Conservation (phyloP, 495 filamentous ascomycete genomes). For the Platismatia glauca region DNA sequence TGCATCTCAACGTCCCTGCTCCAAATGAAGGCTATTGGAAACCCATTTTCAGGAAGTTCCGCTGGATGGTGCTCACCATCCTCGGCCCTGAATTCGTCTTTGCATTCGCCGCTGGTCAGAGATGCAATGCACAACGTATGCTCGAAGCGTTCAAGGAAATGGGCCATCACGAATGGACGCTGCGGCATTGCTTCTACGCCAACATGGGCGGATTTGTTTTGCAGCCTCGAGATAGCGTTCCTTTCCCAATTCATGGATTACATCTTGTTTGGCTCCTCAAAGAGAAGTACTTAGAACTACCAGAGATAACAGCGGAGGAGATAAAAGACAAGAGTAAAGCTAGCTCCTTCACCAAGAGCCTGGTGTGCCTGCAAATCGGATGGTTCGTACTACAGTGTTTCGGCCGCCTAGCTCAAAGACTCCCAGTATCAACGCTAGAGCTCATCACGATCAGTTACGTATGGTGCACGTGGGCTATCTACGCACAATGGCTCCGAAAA, state of each 20-base stretch:
- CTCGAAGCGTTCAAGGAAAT: constrained; percentile 5
- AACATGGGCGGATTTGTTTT: constrained; percentile 33
- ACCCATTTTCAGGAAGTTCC: constrained; percentile 14
- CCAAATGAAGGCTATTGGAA: constrained; percentile 14
- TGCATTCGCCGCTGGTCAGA: constrained; percentile 18
- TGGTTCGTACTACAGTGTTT: constrained; percentile 29
- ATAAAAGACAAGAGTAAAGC: constrained; percentile 26
- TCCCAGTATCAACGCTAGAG: constrained; percentile 30
- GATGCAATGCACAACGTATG: constrained; percentile 12
- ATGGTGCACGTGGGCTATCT: constrained; percentile 25
- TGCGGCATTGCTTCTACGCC: constrained; percentile 29
- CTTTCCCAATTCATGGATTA: constrained; percentile 23
- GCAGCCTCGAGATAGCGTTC: constrained; percentile 4
- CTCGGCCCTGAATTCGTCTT: constrained; percentile 24
- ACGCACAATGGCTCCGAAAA: constrained; percentile 30
- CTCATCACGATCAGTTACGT: constrained; percentile 27
- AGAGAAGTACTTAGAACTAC: constrained; percentile 19
- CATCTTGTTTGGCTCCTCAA: constrained; percentile 22
- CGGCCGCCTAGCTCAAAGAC: constrained; percentile 16
- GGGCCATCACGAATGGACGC: constrained; percentile 24
- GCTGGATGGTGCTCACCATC: constrained; percentile 22
- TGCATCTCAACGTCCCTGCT: constrained; percentile 25
- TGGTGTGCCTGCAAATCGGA: constrained; percentile 28
- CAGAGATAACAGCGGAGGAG: constrained; percentile 16
- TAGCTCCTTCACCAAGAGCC: constrained; percentile 26